phyloP scores from a whole-genome alignment of 768 basidiomycete species.

The Tylopilus intermedius region DNA sequence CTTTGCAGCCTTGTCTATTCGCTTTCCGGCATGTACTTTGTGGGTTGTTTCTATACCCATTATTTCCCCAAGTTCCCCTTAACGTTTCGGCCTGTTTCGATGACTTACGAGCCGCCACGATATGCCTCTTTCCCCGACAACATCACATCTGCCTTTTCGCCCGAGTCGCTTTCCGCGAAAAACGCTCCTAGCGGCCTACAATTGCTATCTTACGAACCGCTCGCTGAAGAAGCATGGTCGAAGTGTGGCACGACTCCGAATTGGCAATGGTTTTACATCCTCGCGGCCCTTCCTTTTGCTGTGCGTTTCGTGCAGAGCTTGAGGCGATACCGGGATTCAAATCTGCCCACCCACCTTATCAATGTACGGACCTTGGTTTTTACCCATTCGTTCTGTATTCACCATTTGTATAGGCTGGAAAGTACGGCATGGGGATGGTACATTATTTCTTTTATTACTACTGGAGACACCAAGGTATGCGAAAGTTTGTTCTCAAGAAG shows the following conservation, averaged over 20 bases:
- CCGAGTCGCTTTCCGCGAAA: not conserved
- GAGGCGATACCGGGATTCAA: slow-evolving; percentile 80
- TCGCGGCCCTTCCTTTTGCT: slow-evolving; percentile 63
- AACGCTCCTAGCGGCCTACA: not conserved
- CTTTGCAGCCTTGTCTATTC: slow-evolving; percentile 77
- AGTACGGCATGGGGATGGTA: slow-evolving; percentile 67
- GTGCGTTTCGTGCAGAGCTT: slow-evolving; percentile 82
- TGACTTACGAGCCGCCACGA: not conserved
- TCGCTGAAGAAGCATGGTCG: slow-evolving; percentile 45
- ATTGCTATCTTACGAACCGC: slow-evolving; percentile 6
- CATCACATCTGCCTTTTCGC: not conserved
- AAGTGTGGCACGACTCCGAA: slow-evolving; percentile 36
- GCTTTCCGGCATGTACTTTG: slow-evolving; percentile 64
- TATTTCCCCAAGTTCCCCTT: not conserved
- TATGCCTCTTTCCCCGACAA: not conserved
- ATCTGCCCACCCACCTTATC: slow-evolving; percentile 68
- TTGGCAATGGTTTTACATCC: slow-evolving; percentile 61
- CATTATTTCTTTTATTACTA: slow-evolving; percentile 64
- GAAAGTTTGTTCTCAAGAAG: not conserved
- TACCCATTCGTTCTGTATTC: not conserved
- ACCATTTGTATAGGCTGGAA: slow-evolving; percentile 60
- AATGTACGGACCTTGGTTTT: slow-evolving; percentile 57
- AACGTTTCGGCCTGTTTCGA: not conserved
- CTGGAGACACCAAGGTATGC: slow-evolving; percentile 67
- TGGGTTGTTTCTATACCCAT: slow-evolving; percentile 66